Evolutionary conservation across 139 green algal species (phyloP).

Genomic region (Volvox reticuliferus): DNA sequence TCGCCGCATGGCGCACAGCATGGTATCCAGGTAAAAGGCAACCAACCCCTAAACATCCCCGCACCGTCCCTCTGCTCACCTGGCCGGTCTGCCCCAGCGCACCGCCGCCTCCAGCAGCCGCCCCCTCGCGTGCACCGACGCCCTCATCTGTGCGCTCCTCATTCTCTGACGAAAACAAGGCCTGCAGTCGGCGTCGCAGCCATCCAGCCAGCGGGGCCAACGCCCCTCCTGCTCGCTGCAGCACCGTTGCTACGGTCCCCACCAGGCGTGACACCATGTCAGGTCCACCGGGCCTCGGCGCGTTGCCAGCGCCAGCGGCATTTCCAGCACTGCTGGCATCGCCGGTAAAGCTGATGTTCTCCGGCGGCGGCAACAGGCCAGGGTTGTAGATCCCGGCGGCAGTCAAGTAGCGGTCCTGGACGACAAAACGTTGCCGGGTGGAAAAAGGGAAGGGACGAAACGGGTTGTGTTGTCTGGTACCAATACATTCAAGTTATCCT

Average conservation of each 20-base stretch:
- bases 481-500: no score
- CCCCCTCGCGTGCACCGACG: neutral
- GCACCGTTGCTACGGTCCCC: neutral
- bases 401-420: slow-evolving; percentile 44
- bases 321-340: neutral
- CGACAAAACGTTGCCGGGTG: neutral
- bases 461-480: no score
- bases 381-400: slow-evolving; percentile 41
- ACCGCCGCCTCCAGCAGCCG: neutral
- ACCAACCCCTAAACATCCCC: no score
- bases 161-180: neutral
- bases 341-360: neutral
- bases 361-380: slow-evolving; percentile 23
- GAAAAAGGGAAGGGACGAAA: no score
- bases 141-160: neutral
- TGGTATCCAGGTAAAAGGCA: no score
- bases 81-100: neutral
- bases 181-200: slow-evolving; percentile 5
- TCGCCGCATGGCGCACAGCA: no score
- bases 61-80: neutral
- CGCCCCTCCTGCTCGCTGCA: slow-evolving; percentile 19
- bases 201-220: slow-evolving; percentile 23
- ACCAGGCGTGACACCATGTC: slow-evolving; percentile 5
- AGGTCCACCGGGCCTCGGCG: neutral
- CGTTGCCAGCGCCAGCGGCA: neutral